A percentile compares a stretch with the other conserved stretches of the same genome.
Evolutionary conservation across 2,329 filamentous ascomycete species (phyloP).

Genomic region (Corniculantispora saksenae): DNA sequence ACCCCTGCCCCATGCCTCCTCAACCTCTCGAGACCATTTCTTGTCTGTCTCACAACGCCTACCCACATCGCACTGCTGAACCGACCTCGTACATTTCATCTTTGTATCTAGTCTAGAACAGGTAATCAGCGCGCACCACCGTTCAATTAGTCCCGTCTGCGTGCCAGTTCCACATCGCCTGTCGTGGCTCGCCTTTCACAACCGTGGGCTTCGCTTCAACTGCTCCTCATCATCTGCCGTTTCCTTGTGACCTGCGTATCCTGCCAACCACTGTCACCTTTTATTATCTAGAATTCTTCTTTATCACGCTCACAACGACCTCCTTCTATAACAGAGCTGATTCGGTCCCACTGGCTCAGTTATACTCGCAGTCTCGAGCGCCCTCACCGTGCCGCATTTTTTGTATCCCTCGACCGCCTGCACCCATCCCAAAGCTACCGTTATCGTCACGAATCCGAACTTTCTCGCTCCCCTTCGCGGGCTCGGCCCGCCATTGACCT

Average conservation of each 20-base stretch:
- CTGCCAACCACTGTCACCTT: not conserved
- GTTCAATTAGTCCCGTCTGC: not conserved
- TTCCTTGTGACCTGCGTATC: not conserved
- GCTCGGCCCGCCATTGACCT: slow-evolving; percentile 5
- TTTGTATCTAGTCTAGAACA: not conserved
- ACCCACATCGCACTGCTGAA: slow-evolving; percentile 1
- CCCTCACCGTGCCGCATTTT: not conserved
- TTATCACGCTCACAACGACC: not conserved
- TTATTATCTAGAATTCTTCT: not conserved
- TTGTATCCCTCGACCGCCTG: not conserved
- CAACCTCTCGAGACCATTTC: not conserved
- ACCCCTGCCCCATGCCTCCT: not conserved
- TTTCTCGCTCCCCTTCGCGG: not conserved
- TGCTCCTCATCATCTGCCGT: not conserved
- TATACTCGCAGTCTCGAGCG: too few relatives aligned
- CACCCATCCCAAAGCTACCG: not conserved
- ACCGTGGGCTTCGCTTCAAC: slow-evolving; percentile 12
- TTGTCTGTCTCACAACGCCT: slow-evolving; percentile 5
- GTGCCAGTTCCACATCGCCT: slow-evolving; percentile 14
- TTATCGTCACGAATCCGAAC: not conserved
- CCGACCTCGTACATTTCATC: slow-evolving; percentile 6
- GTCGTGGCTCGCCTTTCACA: slow-evolving; percentile 6
- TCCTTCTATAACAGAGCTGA: too few relatives aligned
- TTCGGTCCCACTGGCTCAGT: too few relatives aligned
- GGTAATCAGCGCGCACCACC: slow-evolving; percentile 13